Evolutionary conservation across 2,329 filamentous ascomycete genomes (phyloP), one percentile per base, ranked within the genome.

Genomic region (Fusarium albidum): DNA sequence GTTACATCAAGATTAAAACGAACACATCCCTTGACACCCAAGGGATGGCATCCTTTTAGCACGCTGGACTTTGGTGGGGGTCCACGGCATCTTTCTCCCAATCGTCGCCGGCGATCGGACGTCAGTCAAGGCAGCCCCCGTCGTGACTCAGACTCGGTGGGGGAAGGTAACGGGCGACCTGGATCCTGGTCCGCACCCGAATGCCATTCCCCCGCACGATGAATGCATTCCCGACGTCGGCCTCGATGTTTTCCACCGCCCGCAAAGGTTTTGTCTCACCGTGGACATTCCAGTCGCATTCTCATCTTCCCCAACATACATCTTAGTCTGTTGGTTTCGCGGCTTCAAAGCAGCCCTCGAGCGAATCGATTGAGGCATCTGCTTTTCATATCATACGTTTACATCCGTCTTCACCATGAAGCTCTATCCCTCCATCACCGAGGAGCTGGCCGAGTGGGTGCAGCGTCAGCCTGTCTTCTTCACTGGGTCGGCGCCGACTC

Each of bases 381-480:
- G 57, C 58, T 51, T 57, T 64, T 60, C 55, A 51, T 46, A 52
- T 48, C 39, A 59, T 59, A 59, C 62, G 51, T 40, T 55, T 53
- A 57, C 47, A 46, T 55, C 48, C 39, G n/a, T n/a, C n/a, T n/a
- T 43, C 55, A 66, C 49, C 49, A 89, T 89, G 86, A 82, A 82
- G 70, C 87, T 83, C 70, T 87, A 78, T 68, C 68, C 79, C 14
- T 79, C 78, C 31, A 78, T 90, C 55, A 70, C 79, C 4, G 69
- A 77, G 7, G 76, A 86, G 26, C 79, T 90, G 28, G 76, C 79
- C 50, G 72, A 78, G 33, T 92, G 89, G 87, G 82, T 86, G 43
- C 77, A 86, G 40, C 71, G 77, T 10, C 90, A 93, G 64, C 83
- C 86, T 49, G 75, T 93, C 64, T 92, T 92, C 80, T 92, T 89